A percentile compares a stretch with the other conserved stretches of the same genome.
phyloP scores from a whole-genome alignment of 108 stramenopile species.

The Conticribra guillardii region DNA sequence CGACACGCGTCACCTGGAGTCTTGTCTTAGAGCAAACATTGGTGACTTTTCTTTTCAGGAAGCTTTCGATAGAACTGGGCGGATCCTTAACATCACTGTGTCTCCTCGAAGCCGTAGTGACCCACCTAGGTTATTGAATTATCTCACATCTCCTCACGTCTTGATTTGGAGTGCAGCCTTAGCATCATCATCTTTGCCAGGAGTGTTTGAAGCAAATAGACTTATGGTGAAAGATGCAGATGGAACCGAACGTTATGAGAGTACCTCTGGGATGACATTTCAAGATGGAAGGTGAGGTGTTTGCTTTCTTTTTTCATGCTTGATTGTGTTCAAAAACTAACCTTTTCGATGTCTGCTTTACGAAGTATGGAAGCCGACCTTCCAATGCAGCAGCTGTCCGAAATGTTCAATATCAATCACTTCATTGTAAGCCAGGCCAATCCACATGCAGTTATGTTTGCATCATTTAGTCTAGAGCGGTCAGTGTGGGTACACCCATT shows the following conservation, averaged over 20 bases:
- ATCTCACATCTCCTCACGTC: constrained; percentile 98
- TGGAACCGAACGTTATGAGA: constrained; percentile 88
- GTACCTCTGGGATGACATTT: constrained; percentile 62
- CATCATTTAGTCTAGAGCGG: constrained; percentile 69
- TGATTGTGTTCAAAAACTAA: too few species aligned
- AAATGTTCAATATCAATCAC: constrained; percentile 99
- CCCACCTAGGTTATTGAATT: constrained; percentile 94
- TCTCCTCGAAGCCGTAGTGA: constrained; percentile 92
- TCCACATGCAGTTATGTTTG: constrained; percentile 93
- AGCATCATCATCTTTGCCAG: constrained; percentile 94
- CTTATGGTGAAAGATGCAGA: constrained; percentile 97
- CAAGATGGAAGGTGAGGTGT: too few species aligned
- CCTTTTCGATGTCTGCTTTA: too few species aligned
- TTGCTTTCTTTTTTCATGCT: too few species aligned
- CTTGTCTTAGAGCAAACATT: constrained; percentile 78
- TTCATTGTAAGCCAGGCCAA: constrained; percentile 97
- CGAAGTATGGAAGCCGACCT: constrained; percentile 96
- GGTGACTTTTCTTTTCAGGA: constrained; percentile 98
- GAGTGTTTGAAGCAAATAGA: constrained; percentile 95
- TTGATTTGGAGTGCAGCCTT: constrained; percentile 96
- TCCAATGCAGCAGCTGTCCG: constrained; percentile 97
- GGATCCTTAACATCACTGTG: constrained; percentile 98
- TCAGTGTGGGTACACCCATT: constrained; percentile 84
- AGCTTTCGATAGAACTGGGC: constrained; percentile 97
- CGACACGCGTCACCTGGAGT: constrained; percentile 94